These are phyloP conservation scores for Kuraishia ogatae DNA, from an alignment of 805 yeast species.

Conservation along the genomic window DNA sequence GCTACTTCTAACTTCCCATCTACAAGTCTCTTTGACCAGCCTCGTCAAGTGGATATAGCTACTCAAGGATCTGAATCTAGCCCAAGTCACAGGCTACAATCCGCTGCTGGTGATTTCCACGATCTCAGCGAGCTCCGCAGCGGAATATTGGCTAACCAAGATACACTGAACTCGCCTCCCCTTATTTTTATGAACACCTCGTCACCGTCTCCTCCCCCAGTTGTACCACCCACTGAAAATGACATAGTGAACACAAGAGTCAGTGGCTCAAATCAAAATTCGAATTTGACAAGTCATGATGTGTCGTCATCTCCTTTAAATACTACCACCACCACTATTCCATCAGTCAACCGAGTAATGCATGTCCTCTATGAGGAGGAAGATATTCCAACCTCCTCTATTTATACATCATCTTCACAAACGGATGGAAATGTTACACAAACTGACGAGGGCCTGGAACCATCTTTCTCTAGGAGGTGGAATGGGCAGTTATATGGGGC, in stretches of 20 bases:
- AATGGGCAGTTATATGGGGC: not conserved
- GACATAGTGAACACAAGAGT: not conserved
- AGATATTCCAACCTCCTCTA: not conserved
- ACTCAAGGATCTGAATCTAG: not conserved
- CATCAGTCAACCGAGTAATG: slow-evolving; percentile 2
- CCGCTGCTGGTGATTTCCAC: not conserved
- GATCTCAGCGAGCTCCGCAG: slow-evolving; percentile 1
- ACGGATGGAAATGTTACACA: not conserved
- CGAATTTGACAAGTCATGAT: not conserved
- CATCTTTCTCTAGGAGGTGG: not conserved
- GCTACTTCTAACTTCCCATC: not conserved
- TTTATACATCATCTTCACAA: not conserved
- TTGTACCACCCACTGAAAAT: not conserved
- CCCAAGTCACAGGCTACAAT: not conserved
- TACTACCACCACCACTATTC: not conserved
- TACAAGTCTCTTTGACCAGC: not conserved
- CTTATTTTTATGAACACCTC: not conserved
- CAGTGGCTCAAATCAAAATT: not conserved
- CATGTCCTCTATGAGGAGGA: slow-evolving; percentile 2
- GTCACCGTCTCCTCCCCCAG: slow-evolving; percentile 3
- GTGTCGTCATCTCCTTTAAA: not conserved
- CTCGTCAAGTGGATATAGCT: not conserved
- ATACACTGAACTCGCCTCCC: slow-evolving; percentile 1
- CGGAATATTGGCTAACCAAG: slow-evolving; percentile 3
- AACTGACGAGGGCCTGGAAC: not conserved